Evolutionary conservation across 495 filamentous ascomycete genomes (phyloP).

Genomic region (Daldinia concentrica): DNA sequence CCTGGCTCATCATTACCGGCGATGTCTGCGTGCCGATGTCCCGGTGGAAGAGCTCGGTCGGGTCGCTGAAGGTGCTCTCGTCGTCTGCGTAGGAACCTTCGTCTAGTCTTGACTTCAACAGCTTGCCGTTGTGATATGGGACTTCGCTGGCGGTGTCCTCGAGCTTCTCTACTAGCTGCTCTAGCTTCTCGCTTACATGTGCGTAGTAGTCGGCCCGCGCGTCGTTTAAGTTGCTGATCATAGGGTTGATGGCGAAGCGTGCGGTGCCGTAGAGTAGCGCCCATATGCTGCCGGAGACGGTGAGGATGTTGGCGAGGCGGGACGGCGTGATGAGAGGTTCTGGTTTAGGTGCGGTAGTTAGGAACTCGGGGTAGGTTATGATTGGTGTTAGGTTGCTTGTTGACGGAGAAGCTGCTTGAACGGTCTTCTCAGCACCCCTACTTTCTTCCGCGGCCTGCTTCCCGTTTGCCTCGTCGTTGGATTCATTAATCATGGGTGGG

Average conservation of each 20-base stretch:
- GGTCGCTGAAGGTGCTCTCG: slow-evolving; percentile 62
- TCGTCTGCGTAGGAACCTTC: slow-evolving; percentile 46
- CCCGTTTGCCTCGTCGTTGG: slow-evolving; percentile 27
- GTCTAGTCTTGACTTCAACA: slow-evolving; percentile 23
- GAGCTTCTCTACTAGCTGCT: slow-evolving; percentile 77
- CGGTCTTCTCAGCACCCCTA: slow-evolving; percentile 14
- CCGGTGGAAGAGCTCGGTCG: slow-evolving; percentile 89
- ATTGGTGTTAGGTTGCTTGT: slow-evolving; percentile 77
- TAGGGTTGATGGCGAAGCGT: slow-evolving; percentile 82
- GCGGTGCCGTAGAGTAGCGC: slow-evolving; percentile 81
- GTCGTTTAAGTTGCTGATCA: slow-evolving; percentile 76
- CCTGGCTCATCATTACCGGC: slow-evolving; percentile 48
- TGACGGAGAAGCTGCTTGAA: slow-evolving; percentile 18
- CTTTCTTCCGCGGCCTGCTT: slow-evolving; percentile 30
- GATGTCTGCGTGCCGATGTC: slow-evolving; percentile 90
- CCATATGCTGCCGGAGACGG: slow-evolving; percentile 75
- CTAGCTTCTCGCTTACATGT: slow-evolving; percentile 70
- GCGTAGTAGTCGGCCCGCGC: slow-evolving; percentile 84
- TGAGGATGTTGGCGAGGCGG: slow-evolving; percentile 79
- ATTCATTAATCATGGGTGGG: slow-evolving; percentile 24
- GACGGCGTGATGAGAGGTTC: slow-evolving; percentile 79
- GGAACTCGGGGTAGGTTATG: slow-evolving; percentile 96
- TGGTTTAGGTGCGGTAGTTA: slow-evolving; percentile 68
- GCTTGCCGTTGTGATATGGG: slow-evolving; percentile 45
- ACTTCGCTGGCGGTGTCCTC: slow-evolving; percentile 71